These are phyloP conservation scores for Fusarium decemcellulare DNA, from an alignment of 2,329 filamentous ascomycete species.

Conservation along the genomic window DNA sequence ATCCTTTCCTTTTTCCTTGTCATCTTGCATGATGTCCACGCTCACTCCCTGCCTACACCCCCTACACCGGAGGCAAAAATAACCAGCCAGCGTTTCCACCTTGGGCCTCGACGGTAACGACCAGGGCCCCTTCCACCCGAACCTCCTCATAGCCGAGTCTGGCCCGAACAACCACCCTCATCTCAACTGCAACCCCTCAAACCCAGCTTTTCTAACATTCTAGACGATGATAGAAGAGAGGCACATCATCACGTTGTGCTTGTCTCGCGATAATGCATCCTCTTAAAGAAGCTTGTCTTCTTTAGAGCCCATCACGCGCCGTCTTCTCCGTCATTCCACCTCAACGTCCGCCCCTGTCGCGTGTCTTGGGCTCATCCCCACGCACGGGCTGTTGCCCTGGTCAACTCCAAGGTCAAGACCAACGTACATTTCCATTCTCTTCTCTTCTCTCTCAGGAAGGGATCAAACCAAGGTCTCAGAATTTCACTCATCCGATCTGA, in stretches of 20 bases:
- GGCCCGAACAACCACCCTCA: conserved; percentile 40
- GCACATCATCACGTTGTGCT: background rate
- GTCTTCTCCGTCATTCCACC: background rate
- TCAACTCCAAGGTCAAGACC: background rate
- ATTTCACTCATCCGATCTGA: background rate
- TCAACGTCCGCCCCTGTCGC: background rate
- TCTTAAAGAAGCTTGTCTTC: background rate
- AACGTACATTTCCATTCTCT: background rate
- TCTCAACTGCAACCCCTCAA: conserved; percentile 21
- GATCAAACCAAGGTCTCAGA: background rate
- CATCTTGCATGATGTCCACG: background rate
- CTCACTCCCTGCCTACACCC: background rate
- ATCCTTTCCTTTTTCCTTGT: background rate
- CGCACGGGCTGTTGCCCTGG: background rate
- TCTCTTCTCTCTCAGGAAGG: background rate
- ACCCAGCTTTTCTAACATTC: background rate
- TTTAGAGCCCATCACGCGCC: background rate
- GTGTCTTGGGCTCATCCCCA: background rate
- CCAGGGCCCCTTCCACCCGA: conserved; percentile 39
- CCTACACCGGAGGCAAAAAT: background rate
- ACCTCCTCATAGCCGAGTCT: conserved; percentile 43
- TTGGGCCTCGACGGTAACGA: background rate
- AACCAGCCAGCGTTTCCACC: background rate
- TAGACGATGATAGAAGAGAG: background rate
- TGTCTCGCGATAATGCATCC: background rate